Evolutionary conservation across 73 alveolate species (phyloP), one percentile per base, ranked within the genome.

Genomic region (Paramecium primaurelia): DNA sequence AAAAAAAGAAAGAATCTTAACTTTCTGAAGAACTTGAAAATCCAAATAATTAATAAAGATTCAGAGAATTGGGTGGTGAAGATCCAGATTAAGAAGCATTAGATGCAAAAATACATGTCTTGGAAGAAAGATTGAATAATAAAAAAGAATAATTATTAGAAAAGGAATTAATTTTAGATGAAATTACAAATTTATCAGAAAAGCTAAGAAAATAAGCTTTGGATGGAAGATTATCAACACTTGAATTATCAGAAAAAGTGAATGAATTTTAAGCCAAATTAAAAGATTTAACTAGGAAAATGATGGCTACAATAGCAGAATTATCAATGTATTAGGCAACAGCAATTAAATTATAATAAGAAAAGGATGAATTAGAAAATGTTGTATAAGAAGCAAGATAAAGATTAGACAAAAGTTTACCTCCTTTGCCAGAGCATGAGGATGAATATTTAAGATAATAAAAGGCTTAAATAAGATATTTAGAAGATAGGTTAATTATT

Each of bases 291-390:
- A 96, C 99, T 2, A 92, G 99, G 38, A 98, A 97, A 84, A 98
- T 97, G 98, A 94, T 98, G 86, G 99, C 99, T 25, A 96, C 99
- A n/a, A 98, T 97, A 69, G 95, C 99, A 28, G 99, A 98, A 77
- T 93, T 98, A 59, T 98, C 99, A 59, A 98, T 98, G 99, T 98
- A 97, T 96, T 95, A 98, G 77, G 99, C 99, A 4, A 97, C 97
- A 60, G 98, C 99, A 1, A 91, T 97, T 45, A 97, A 97, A 87
- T 94, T 98, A 59, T 93, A 97, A 93, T 86, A 97, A 77, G 98
- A 97, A 75, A 98, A 96, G 87, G 99, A 98, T 69, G 98, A 96
- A 71, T 92, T 96, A 89, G 99, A 97, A 94, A 87, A 88, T 12
- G 93, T 94, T 8, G 92, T 94, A 49, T 98, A 97, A 14, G 95